Conservation (phyloP, 2,329 filamentous ascomycete species). For the Diplodia corticola region DNA sequence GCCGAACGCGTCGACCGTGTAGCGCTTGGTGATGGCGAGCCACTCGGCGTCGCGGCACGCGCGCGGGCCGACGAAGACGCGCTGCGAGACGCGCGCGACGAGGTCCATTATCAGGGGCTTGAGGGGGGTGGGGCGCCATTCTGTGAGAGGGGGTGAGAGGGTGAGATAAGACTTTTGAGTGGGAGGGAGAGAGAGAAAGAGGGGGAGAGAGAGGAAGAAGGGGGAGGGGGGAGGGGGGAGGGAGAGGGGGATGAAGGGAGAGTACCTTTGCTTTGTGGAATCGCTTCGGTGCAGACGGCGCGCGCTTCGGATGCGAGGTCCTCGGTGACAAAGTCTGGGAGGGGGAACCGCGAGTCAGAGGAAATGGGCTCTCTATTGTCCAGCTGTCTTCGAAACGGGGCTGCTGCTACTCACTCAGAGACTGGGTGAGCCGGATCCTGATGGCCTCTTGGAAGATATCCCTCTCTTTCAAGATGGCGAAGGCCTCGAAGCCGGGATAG, state of each 20-base stretch:
- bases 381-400: too few relatives aligned
- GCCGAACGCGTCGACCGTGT: conserved; percentile 39
- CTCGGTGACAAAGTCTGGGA: not conserved
- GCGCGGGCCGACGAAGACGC: conserved; percentile 44
- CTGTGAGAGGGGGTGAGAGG: not conserved
- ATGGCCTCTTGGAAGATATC: conserved; percentile 2
- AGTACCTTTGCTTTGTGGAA: not conserved
- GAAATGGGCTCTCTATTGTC: too few relatives aligned
- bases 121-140: conserved; percentile 22
- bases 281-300: not conserved
- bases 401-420: not conserved
- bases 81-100: conserved; percentile 56
- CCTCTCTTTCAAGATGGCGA: not conserved
- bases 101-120: conserved; percentile 45
- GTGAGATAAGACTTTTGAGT: not conserved
- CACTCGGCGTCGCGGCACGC: conserved; percentile 43
- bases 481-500: conserved; percentile 13
- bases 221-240: not conserved
- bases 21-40: conserved; percentile 38
- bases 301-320: not conserved
- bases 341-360: not conserved
- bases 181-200: too few relatives aligned
- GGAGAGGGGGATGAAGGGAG: not conserved
- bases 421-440: conserved; percentile 1
- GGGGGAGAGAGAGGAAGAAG: not conserved